phyloP scores from a whole-genome alignment of 257 asterid species.

The Fraxinus pennsylvanica region DNA sequence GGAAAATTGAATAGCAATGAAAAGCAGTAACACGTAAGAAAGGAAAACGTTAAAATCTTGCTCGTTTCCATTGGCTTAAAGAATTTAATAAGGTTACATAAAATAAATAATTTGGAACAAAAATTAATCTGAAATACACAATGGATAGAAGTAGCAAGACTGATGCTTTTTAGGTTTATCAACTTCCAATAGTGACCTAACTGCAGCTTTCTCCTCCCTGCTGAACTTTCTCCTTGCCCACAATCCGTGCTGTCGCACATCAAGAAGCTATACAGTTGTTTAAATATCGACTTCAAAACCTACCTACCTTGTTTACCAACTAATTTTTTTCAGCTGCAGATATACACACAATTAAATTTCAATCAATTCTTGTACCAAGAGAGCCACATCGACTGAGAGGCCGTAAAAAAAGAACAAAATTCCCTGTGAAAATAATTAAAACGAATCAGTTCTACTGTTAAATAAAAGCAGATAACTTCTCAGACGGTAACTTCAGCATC shows the following conservation, averaged over 20 bases:
- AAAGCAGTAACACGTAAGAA: no score
- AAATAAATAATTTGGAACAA: no score
- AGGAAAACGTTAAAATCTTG: no score
- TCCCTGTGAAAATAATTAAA: conserved; percentile 36
- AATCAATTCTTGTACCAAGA: not conserved
- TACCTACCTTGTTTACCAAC: not conserved
- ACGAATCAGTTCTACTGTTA: conserved; percentile 4
- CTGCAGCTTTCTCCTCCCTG: not conserved
- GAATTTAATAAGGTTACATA: no score
- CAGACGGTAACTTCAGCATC: not conserved
- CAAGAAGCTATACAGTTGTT: not conserved
- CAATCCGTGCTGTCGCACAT: not conserved
- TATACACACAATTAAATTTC: not conserved
- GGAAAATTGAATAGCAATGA: no score
- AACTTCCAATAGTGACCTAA: not conserved
- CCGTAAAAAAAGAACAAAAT: conserved; percentile 8
- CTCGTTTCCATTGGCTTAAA: no score
- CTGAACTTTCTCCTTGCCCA: not conserved
- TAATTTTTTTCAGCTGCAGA: not conserved
- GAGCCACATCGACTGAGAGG: conserved; percentile 7
- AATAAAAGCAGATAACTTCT: not conserved
- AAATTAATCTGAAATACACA: not conserved
- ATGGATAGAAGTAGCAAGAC: not conserved
- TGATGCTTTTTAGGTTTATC: not conserved
- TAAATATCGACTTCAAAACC: not conserved